Base-by-base conservation (phyloP, 108 stramenopile genomes). In the Skeletonema tropicum region DNA sequence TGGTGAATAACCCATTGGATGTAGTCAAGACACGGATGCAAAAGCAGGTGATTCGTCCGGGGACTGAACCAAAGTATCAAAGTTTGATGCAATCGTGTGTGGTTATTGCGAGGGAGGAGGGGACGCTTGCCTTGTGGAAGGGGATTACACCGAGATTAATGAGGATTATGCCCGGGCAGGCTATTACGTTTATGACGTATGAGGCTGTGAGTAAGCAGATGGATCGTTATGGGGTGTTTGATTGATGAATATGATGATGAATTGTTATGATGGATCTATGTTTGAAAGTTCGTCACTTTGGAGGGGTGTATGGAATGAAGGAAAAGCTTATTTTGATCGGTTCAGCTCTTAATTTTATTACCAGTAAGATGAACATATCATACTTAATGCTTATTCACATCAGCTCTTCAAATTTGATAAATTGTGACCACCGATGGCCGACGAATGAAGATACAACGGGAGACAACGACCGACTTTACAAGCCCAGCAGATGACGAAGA, bases 101-200 rank as follows among this genome's bases (percentile, higher is more conserved):
- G 26, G 64, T 90, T 15, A 97, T 99, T 71, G 94, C 93, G 19
- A 88, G 84, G 73, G 97, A 99, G 77, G 98, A 99, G 84, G 97
- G 98, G 26, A 74, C 89, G 5, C 68, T 84, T 29, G 96, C 97
- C 1, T 85, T 99, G 26, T 99, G 97, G 97, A 98, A 97, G 85
- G 98, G 98, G 11, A 93, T 99, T 58, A 95, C 94, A 15, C 98
- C 98, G 6, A 85, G 98, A 49, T 83, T 99, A 70, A 75, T 97
- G 90, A 85, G 98, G 17, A 97, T 99, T 73, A 87, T 97, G 79
- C 98, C 98, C 6, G 98, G 98, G 14, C 98, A 99, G 83, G 98
- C 98, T 17, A 98, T 99, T 71, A 99, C 98, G 30, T 99, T 96
- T 76, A 94, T 94, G 93, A 96, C 95, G n/a, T 96, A 94, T 69